Evolutionary conservation across 257 asterid species (phyloP).

Genomic region (Solanum ossicruentum): DNA sequence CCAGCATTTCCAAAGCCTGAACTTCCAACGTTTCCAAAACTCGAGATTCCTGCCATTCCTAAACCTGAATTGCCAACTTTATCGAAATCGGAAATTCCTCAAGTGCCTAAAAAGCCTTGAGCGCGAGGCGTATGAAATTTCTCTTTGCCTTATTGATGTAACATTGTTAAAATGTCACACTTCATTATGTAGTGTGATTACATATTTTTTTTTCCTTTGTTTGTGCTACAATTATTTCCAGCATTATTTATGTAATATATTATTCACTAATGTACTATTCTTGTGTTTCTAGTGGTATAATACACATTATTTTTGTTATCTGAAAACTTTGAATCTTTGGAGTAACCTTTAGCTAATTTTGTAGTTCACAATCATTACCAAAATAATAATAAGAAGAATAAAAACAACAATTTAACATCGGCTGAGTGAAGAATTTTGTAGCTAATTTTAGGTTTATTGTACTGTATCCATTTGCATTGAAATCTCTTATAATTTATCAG

Average conservation of each 20-base stretch:
- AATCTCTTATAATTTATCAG: too few relatives aligned
- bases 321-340: too few relatives aligned
- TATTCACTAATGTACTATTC: neutral
- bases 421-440: too few relatives aligned
- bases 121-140: neutral
- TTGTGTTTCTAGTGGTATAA: neutral
- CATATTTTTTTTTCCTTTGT: neutral
- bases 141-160: neutral
- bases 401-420: too few relatives aligned
- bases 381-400: too few relatives aligned
- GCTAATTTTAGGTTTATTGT: too few relatives aligned
- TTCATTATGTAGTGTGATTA: neutral
- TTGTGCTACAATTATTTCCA: too few relatives aligned
- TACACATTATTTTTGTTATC: too few relatives aligned
- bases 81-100: neutral
- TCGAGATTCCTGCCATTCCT: neutral
- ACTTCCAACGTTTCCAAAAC: slow-evolving; percentile 4
- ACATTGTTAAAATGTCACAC: neutral
- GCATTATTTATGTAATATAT: neutral
- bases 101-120: neutral
- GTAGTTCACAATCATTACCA: too few relatives aligned
- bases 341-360: too few relatives aligned
- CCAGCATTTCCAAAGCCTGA: neutral
- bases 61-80: neutral
- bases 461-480: too few relatives aligned